phyloP scores from a whole-genome alignment of 2,329 filamentous ascomycete genomes.

The Microdochium trichocladiopsis region DNA sequence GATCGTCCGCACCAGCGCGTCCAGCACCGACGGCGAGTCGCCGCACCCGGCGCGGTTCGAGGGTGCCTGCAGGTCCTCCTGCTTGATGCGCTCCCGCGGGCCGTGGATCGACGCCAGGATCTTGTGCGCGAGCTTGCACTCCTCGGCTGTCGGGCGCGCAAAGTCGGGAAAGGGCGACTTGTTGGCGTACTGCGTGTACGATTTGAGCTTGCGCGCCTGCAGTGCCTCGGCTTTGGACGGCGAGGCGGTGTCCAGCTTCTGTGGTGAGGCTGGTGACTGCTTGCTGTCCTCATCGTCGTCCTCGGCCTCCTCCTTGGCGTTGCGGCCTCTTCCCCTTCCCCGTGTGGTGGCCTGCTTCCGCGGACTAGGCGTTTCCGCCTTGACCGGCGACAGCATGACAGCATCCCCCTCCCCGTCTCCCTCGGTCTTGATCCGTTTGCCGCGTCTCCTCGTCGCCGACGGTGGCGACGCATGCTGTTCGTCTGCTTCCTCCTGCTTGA shows the following conservation, averaged over 20 bases:
- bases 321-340: not conserved
- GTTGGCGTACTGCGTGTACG: slow-evolving; percentile 29
- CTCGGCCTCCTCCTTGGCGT: not conserved
- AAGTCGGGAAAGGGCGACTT: slow-evolving; percentile 62
- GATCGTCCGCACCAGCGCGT: slow-evolving; percentile 44
- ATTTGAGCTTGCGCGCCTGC: slow-evolving; percentile 34
- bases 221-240: slow-evolving; percentile 16
- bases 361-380: slow-evolving; percentile 6
- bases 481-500: slow-evolving; percentile 4
- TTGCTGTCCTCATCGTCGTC: slow-evolving; percentile 1
- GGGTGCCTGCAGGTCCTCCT: slow-evolving; percentile 43
- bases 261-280: not conserved
- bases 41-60: slow-evolving; percentile 57
- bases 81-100: slow-evolving; percentile 50
- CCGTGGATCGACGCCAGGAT: slow-evolving; percentile 62
- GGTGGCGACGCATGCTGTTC: no score
- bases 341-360: slow-evolving; percentile 1
- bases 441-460: slow-evolving; percentile 1
- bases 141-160: slow-evolving; percentile 54
- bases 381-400: not conserved
- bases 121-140: slow-evolving; percentile 61
- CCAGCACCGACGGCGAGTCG: slow-evolving; percentile 40
- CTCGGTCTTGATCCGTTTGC: slow-evolving; percentile 11
- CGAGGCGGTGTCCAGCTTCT: no score
- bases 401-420: slow-evolving; percentile 6